These are phyloP conservation scores for Lecanicillium sp. DNA, from an alignment of 2,329 filamentous ascomycete species.

Conservation along the genomic window DNA sequence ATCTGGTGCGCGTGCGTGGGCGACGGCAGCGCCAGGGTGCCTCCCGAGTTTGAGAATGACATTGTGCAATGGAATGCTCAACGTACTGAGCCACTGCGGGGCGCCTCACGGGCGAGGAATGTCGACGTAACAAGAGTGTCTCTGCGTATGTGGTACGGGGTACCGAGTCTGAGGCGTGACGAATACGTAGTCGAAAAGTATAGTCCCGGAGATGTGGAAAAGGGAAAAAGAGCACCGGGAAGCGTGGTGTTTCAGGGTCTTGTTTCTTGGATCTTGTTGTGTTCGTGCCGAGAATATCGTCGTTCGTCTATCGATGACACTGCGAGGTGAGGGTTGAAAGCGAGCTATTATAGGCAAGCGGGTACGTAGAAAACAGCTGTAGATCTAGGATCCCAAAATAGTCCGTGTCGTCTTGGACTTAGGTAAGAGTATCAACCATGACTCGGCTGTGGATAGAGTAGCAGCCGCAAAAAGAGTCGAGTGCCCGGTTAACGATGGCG, in stretches of 20 bases:
- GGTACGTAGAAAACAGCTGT: neutral
- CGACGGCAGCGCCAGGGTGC: constrained; percentile 79
- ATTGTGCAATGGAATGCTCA: constrained; percentile 33
- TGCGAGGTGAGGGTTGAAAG: too few relatives aligned
- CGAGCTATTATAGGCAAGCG: neutral
- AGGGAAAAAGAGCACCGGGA: too few relatives aligned
- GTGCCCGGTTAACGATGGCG: too few relatives aligned
- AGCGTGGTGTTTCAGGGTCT: too few relatives aligned
- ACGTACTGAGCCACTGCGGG: constrained; percentile 16
- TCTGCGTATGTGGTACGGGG: neutral
- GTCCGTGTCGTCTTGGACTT: constrained; percentile 15
- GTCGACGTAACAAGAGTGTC: constrained; percentile 14
- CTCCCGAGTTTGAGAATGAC: constrained; percentile 58
- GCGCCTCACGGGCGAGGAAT: constrained; percentile 18
- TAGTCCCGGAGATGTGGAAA: too few relatives aligned
- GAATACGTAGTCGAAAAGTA: too few relatives aligned
- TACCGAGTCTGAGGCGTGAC: too few relatives aligned
- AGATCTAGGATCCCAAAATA: constrained; percentile 15
- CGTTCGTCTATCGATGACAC: too few relatives aligned
- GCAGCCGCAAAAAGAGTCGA: constrained; percentile 3
- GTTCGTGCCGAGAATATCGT: too few relatives aligned
- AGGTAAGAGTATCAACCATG: constrained; percentile 20
- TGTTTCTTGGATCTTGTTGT: too few relatives aligned
- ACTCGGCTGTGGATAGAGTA: too few relatives aligned
- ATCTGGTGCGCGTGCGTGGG: constrained; percentile 77